Conservation (phyloP, 2,329 filamentous ascomycete genomes). For the Aspergillus vadensis region DNA sequence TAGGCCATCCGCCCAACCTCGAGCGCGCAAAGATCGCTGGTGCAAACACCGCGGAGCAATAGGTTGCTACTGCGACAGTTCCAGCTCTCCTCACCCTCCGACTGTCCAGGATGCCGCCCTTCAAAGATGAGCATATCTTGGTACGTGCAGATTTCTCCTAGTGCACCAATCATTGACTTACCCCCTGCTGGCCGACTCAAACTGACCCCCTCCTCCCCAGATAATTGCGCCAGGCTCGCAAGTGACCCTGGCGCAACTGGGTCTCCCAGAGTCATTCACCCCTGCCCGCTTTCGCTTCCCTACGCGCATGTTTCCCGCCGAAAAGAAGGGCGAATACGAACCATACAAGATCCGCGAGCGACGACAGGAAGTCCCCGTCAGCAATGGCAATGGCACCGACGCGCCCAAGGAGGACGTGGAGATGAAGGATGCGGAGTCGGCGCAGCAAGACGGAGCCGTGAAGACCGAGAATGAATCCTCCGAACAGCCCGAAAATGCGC, state of each 20-base stretch:
- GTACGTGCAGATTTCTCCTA: constrained; percentile 35
- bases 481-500: constrained; percentile 28
- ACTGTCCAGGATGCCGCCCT: constrained; percentile 48
- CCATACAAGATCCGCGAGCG: constrained; percentile 74
- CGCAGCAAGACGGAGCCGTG: constrained; percentile 20
- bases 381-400: constrained; percentile 32
- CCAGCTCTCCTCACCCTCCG: constrained; percentile 13
- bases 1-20: constrained; percentile 22
- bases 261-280: constrained; percentile 85
- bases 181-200: neutral
- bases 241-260: constrained; percentile 87
- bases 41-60: constrained; percentile 25
- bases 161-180: neutral
- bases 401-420: constrained; percentile 44
- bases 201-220: constrained; percentile 30
- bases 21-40: constrained; percentile 24
- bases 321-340: constrained; percentile 76
- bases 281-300: constrained; percentile 83
- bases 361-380: constrained; percentile 31
- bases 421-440: constrained; percentile 47
- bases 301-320: constrained; percentile 86
- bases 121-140: constrained; percentile 56
- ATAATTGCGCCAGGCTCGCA: constrained; percentile 70
- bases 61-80: constrained; percentile 21
- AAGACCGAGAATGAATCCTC: neutral